Percentiles rank a stretch among this genome's conserved stretches.
Conservation (phyloP, 495 filamentous ascomycete genomes). For the Cercophora sp. region DNA sequence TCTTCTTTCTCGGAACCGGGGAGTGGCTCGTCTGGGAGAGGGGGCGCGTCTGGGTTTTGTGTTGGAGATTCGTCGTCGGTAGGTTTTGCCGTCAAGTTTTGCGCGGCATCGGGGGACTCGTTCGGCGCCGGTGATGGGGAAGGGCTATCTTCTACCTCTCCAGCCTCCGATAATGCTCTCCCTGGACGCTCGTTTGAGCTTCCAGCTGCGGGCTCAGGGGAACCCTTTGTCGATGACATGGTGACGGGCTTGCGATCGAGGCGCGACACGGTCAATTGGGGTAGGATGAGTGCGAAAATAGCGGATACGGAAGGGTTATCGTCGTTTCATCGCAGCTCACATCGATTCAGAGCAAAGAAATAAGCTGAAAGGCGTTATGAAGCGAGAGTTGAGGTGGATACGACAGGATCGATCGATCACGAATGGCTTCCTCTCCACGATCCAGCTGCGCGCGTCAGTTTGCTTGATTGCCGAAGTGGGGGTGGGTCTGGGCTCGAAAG, state of each 20-base stretch:
- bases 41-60: not conserved
- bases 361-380: no score
- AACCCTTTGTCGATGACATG: conserved; percentile 2
- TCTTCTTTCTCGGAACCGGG: not conserved
- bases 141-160: conserved; percentile 11
- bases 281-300: no score
- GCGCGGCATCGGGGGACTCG: not conserved
- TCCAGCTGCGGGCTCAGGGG: conserved; percentile 3
- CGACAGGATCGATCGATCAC: no score
- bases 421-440: no score
- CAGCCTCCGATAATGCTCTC: not conserved
- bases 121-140: not conserved
- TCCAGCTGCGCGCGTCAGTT: no score
- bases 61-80: not conserved
- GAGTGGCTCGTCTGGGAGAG: not conserved
- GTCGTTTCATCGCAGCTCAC: not conserved
- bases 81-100: not conserved
- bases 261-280: no score
- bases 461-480: no score
- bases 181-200: not conserved
- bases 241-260: not conserved
- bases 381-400: no score
- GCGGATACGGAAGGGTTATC: no score
- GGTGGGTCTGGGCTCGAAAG: no score
- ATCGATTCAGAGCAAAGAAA: no score